These are phyloP conservation scores for Zygotorulaspora sp. DNA, from an alignment of 805 yeast genomes.

Conservation along the genomic window DNA sequence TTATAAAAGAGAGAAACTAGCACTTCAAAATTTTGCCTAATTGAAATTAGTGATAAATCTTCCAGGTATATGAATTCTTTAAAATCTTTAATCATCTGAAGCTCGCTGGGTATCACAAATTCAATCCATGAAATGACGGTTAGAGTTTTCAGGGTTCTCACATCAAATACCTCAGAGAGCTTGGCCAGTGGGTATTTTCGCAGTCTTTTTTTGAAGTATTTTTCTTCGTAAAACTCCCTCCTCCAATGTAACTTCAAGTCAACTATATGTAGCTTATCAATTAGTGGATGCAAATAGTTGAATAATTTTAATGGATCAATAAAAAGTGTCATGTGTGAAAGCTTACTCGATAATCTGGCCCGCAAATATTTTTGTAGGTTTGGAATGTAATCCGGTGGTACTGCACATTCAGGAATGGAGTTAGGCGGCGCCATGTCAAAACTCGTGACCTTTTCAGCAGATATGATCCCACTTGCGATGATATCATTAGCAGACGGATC, in stretches of 20 bases:
- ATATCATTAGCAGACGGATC: constrained; percentile 38
- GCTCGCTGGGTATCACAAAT: constrained; percentile 31
- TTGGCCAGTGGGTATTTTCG: constrained; percentile 20
- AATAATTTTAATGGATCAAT: constrained; percentile 39
- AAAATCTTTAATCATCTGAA: constrained; percentile 38
- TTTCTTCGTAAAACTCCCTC: constrained; percentile 36
- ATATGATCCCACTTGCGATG: constrained; percentile 29
- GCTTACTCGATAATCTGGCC: constrained; percentile 29
- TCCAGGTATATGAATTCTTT: constrained; percentile 35
- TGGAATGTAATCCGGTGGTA: constrained; percentile 31
- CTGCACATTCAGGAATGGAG: constrained; percentile 33
- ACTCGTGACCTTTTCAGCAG: constrained; percentile 28
- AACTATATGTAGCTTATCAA: constrained; percentile 33
- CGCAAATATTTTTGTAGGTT: constrained; percentile 27
- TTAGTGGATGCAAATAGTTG: constrained; percentile 34
- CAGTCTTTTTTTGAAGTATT: constrained; percentile 25
- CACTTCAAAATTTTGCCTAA: constrained; percentile 33
- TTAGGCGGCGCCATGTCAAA: constrained; percentile 39
- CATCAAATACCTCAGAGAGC: constrained; percentile 38
- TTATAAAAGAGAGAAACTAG: constrained; percentile 34
- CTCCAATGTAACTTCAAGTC: constrained; percentile 41
- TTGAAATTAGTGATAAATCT: constrained; percentile 41
- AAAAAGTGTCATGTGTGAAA: constrained; percentile 36
- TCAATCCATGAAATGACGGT: constrained; percentile 44
- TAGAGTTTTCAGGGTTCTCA: constrained; percentile 33